phyloP scores from a whole-genome alignment of 306 rosid species.

The Pyrus pyrifolia region DNA sequence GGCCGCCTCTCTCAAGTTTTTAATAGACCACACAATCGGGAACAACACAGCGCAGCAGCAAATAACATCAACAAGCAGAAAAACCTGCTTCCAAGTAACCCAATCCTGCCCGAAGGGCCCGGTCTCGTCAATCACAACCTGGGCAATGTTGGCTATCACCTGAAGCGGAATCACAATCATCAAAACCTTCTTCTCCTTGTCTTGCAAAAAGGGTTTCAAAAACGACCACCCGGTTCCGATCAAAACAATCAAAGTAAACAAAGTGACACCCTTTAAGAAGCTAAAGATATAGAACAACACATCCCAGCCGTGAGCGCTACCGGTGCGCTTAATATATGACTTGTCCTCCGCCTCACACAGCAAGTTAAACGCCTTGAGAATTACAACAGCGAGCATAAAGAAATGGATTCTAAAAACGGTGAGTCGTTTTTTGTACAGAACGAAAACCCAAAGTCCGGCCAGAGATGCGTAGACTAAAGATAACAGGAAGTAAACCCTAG shows the following conservation, averaged over 20 bases:
- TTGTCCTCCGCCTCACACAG: conserved; percentile 89
- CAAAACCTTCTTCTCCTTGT: conserved; percentile 89
- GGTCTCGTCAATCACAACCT: conserved; percentile 75
- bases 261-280: conserved; percentile 73
- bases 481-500: conserved; percentile 65
- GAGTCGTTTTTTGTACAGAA: conserved; percentile 69
- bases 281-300: conserved; percentile 81
- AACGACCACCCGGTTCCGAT: conserved; percentile 98
- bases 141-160: conserved; percentile 82
- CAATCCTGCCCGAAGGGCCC: conserved; percentile 78
- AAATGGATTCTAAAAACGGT: conserved; percentile 74
- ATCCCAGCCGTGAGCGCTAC: conserved; percentile 97
- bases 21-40: conserved; percentile 95
- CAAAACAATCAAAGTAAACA: conserved; percentile 75
- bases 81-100: conserved; percentile 86
- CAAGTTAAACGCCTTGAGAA: conserved; percentile 68
- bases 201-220: conserved; percentile 79
- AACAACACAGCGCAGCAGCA: conserved; percentile 93
- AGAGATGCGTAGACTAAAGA: conserved; percentile 48
- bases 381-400: conserved; percentile 86
- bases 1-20: conserved; percentile 89
- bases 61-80: conserved; percentile 80
- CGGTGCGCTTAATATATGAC: conserved; percentile 75
- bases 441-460: conserved; percentile 51
- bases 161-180: conserved; percentile 92